phyloP scores from a whole-genome alignment of 805 yeast genomes.

The Candida nanaspora region DNA sequence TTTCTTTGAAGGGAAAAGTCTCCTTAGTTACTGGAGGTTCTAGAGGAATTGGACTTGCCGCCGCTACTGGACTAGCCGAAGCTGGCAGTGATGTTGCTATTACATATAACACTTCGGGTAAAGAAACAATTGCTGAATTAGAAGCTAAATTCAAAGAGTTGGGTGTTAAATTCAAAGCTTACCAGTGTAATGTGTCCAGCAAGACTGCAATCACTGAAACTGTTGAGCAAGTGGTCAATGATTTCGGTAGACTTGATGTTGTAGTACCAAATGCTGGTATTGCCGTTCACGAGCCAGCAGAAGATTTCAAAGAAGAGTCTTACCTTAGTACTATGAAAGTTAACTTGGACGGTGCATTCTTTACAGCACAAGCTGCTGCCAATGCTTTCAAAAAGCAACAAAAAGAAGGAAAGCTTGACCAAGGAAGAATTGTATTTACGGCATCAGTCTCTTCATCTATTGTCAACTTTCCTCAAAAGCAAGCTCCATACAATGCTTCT shows the following conservation, averaged over 20 bases:
- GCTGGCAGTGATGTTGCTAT: slow-evolving; percentile 39
- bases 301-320: slow-evolving; percentile 17
- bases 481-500: slow-evolving; percentile 38
- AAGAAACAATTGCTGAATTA: slow-evolving; percentile 6
- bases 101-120: slow-evolving; percentile 25
- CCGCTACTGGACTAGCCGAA: slow-evolving; percentile 44
- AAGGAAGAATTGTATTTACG: slow-evolving; percentile 40
- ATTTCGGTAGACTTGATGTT: slow-evolving; percentile 33
- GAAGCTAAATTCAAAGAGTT: slow-evolving; percentile 6
- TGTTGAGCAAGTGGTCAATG: slow-evolving; percentile 19
- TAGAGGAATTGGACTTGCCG: slow-evolving; percentile 49
- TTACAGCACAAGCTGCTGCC: slow-evolving; percentile 42
- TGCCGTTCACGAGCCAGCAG: slow-evolving; percentile 24
- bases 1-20: slow-evolving; percentile 33
- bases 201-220: slow-evolving; percentile 11
- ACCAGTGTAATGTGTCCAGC: slow-evolving; percentile 26
- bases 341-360: slow-evolving; percentile 39
- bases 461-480: slow-evolving; percentile 41
- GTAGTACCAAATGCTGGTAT: slow-evolving; percentile 39
- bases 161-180: slow-evolving; percentile 12
- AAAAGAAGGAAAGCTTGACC: slow-evolving; percentile 9
- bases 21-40: slow-evolving; percentile 50
- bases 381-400: slow-evolving; percentile 36
- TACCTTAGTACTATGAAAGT: slow-evolving; percentile 36
- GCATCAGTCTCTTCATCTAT: slow-evolving; percentile 47